Base-by-base conservation (phyloP, 164 flowering plant species). In the Houttuynia cordata region DNA sequence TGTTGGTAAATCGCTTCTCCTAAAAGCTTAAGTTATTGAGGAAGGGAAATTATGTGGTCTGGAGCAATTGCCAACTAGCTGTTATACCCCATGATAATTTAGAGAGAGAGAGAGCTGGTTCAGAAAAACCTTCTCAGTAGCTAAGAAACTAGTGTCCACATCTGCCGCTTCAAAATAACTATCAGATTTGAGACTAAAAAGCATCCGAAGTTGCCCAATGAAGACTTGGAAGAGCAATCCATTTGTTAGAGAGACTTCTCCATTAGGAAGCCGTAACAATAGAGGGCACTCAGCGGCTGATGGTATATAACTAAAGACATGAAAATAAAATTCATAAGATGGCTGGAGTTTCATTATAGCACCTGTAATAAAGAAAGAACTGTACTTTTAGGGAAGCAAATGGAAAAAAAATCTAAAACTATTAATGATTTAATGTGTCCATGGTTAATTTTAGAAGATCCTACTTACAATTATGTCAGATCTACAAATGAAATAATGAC, bases 211-310 rank as follows among this genome's bases (percentile, higher is more conserved):
- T 74, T 93, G 99, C 52, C 96, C 97, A 75, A 83, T 59, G 78
- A 88, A 83, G 69, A 86, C 83, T 68, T 80, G 80, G 73, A 84
- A 76, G 59, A 86, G 62, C 56, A 90, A 93, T 62, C 89, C 85
- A 75, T 93, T 90, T 63, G 95, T 88, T 51, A 30, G 61, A 14
- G 99, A 93, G 62, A 86, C 73, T 34, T 85, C 75, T 71, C 92
- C 92, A 76, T 78, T 68, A 60, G 94, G 91, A 71, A 93, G 88
- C 69, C 80, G 83, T 64, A 90, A 68, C 51, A 61, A 67, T 61
- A 93, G 92, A 60, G 99, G 95, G 68, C 99, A 90, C 68, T 93
- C 99, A 57, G 77, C 73, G 53, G 87, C 79, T 54, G 99, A 86
- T 78, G 99, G 97, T 59, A 90, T 63, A 71, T 90, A 93, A 59